Evolutionary conservation across 169 alveolate species (phyloP), one percentile per base, ranked within the genome.

Genomic region (Ichthyophthirius multifiliis): DNA sequence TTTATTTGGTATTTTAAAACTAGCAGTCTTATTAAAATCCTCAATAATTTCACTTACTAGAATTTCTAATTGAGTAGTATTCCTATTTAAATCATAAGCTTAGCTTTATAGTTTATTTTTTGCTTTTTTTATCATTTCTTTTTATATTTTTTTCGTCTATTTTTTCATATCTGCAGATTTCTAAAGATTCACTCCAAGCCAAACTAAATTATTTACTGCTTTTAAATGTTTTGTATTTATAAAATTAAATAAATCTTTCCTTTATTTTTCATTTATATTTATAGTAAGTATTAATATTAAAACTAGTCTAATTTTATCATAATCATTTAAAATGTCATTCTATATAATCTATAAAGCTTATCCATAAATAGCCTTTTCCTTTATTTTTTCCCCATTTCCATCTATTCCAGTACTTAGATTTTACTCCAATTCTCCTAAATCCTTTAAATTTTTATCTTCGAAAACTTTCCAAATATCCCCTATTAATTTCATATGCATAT

Each of bases 241-340:
- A 43, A 71, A 35, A 15, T 71, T 41, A 20, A 76, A 71, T 39
- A 81, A 64, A 37, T 30, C 35, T 20, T 55, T 81, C 34, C 86
- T 67, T 31, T 81, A 76, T 43, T 67, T 47, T 32, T 81, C 86
- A 6, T 75, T 44, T n/a, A 81, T 18, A 31, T 81, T 82, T 7
- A 81, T 37, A 41, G 80, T 43, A 20, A 81, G 67, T 0, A 43
- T 65, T 6, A 82, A 35, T 30, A 81, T 32, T 35, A 81, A 43
- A n/a, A 81, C 62, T 48, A 81, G 32, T 47, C 86, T 74, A 48
- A 81, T 31, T 44, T 81, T 81, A 41, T 81, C 86, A 20, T 81
- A 45, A 7, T 73, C 75, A 27, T 67, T 75, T 30, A 81, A 64
- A 0, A 39, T 47, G n/a, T 81, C 82, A 47, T 48, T 67, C 43